Conservation (phyloP, 352 stramenopile species). For the Thalassiosira livingstoniorum region DNA sequence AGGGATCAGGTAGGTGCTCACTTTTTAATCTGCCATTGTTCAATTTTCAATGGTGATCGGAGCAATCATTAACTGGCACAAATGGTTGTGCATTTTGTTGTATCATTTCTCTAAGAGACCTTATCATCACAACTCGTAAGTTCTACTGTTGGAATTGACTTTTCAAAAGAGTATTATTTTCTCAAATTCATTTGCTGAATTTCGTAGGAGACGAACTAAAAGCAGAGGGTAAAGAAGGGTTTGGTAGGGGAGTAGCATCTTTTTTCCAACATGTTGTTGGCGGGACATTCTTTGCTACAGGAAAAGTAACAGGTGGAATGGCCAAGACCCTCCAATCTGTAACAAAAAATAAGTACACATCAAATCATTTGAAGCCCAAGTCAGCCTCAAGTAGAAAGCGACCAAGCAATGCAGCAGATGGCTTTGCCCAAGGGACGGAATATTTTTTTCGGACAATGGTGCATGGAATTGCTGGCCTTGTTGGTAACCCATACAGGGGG, state of each 20-base stretch:
- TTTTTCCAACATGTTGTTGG: slow-evolving; percentile 63
- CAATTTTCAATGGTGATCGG: too few relatives aligned
- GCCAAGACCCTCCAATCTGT: slow-evolving; percentile 56
- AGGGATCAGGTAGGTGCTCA: too few relatives aligned
- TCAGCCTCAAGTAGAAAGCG: slow-evolving; percentile 26
- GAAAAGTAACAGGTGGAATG: slow-evolving; percentile 56
- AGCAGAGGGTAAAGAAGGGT: slow-evolving; percentile 62
- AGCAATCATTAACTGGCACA: too few relatives aligned
- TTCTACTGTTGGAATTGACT: too few relatives aligned
- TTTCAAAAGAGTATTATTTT: too few relatives aligned
- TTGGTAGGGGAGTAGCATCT: slow-evolving; percentile 63
- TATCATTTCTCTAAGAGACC: too few relatives aligned
- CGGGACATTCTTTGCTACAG: slow-evolving; percentile 52
- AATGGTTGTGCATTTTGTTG: too few relatives aligned
- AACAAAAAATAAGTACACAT: slow-evolving; percentile 49
- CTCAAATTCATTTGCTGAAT: slow-evolving; percentile 15
- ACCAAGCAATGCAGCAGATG: slow-evolving; percentile 60
- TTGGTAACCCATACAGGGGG: slow-evolving; percentile 66
- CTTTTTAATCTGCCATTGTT: too few relatives aligned
- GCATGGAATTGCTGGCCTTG: slow-evolving; percentile 60
- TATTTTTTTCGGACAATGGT: slow-evolving; percentile 54
- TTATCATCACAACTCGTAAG: slow-evolving; percentile 57
- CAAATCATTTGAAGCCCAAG: slow-evolving; percentile 61
- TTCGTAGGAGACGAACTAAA: slow-evolving; percentile 55
- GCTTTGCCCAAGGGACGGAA: slow-evolving; percentile 59